Evolutionary conservation across 768 basidiomycete species (phyloP).

Genomic region (Serendipita vermifera): DNA sequence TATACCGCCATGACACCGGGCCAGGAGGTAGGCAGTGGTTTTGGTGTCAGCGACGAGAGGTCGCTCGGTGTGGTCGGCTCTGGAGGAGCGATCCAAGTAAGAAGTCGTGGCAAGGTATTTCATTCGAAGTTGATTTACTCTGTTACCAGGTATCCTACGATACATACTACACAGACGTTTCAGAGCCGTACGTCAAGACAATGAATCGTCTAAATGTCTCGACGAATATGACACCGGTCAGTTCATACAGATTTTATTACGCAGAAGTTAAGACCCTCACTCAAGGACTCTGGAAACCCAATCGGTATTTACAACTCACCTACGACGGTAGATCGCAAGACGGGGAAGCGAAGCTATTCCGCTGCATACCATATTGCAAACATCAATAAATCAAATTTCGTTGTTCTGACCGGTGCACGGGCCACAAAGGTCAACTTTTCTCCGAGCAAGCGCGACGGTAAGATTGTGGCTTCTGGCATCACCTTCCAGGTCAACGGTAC

Average conservation of each 20-base stretch:
- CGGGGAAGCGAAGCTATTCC: not conserved
- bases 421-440: not conserved
- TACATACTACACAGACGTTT: not conserved
- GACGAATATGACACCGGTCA: not conserved
- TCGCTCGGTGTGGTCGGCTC: not conserved
- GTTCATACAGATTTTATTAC: not conserved
- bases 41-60: not conserved
- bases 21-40: not conserved
- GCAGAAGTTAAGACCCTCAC: not conserved
- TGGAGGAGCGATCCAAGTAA: slow-evolving; percentile 4
- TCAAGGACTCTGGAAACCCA: slow-evolving; percentile 4
- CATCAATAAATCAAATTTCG: not conserved
- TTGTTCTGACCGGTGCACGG: not conserved
- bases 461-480: not conserved
- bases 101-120: not conserved
- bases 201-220: not conserved
- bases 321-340: not conserved
- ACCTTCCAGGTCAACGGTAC: slow-evolving; percentile 25
- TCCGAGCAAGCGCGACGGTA: not conserved
- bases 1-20: not conserved
- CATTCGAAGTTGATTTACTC: too few relatives aligned
- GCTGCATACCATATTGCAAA: slow-evolving; percentile 5
- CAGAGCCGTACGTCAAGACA: not conserved
- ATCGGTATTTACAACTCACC: slow-evolving; percentile 6
- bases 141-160: slow-evolving; percentile 5